Evolutionary conservation across 2,329 filamentous ascomycete genomes (phyloP), one percentile per base, ranked within the genome.

Genomic region (Chaetomium sp.): DNA sequence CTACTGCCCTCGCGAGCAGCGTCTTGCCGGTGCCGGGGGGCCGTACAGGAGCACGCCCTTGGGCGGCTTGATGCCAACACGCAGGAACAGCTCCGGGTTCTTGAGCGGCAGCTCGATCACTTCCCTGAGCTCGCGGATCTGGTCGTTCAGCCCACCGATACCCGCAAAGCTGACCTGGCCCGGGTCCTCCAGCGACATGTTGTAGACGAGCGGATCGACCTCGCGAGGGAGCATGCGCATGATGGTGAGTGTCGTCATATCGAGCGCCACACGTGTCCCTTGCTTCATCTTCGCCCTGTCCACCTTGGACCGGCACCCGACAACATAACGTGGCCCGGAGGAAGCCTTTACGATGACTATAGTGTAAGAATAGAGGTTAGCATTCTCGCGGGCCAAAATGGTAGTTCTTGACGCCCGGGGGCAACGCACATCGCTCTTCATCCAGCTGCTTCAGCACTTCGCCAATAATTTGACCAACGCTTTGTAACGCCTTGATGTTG

Each of bases 221-320:
- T 99, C 95, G 78, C 95, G 90, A 66, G 95, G 96, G 55, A 99
- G 85, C 95, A 99, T 99, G 75, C 95, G 92, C 95, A 99, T 99
- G 79, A 99, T 99, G 67, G 95, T 99, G 72, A 99, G 90, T 23
- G 95, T 99, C 59, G 95, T 99, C 95, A 99, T 99, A 75, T 99
- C 95, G 66, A 99, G 89, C 38, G 95, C 94, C 62, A 99, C 95
- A 75, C 95, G 92, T 31, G 94, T 97, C 73, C 96, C 96, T 80
- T 99, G 95, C 86, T 98, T 99, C 76, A 99, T 83, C 84, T 97
- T 98, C 68, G 84, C 82, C 82, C 96, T 97, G 83, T 99, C 95
- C 75, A 99, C 95, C 81, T 99, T 99, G 68, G 93, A 97, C 74
- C 95, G 90, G 83, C 95, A 99, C 65, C 95, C 95, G 72, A 99